phyloP scores from a whole-genome alignment of 805 yeast genomes.

The Candida easanensis region DNA sequence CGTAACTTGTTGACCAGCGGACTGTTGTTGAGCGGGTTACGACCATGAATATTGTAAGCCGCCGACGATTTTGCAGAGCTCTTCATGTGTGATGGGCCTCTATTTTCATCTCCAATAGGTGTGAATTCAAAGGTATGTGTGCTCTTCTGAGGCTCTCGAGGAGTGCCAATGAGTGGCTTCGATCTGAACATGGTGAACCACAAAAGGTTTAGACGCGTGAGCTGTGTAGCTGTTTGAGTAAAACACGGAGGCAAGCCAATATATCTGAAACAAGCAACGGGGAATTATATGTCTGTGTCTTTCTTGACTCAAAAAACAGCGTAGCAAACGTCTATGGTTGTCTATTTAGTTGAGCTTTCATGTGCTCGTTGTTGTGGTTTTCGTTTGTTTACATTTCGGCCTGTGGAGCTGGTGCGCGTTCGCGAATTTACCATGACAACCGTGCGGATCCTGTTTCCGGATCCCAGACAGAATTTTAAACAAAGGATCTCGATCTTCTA shows the following conservation, averaged over 20 bases:
- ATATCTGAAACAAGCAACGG: background rate
- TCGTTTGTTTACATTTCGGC: background rate
- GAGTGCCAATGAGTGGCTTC: conserved; percentile 14
- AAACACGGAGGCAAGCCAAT: background rate
- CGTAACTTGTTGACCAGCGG: conserved; percentile 22
- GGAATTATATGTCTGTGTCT: background rate
- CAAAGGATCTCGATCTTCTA: too few species aligned
- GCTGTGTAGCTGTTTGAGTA: background rate
- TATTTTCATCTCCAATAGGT: conserved; percentile 16
- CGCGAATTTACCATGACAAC: conserved; percentile 1
- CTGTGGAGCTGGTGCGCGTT: background rate
- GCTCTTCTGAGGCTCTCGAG: conserved; percentile 11
- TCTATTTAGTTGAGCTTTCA: background rate
- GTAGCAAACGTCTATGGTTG: background rate
- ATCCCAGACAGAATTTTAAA: too few species aligned
- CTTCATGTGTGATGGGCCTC: background rate
- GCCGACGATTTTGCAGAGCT: background rate
- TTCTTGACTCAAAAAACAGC: background rate
- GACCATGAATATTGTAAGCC: conserved; percentile 10
- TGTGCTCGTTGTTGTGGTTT: background rate
- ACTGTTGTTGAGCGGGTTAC: conserved; percentile 18
- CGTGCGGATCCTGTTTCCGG: too few species aligned
- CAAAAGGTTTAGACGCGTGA: conserved; percentile 3
- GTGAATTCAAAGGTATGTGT: conserved; percentile 17
- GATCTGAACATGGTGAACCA: conserved; percentile 13